Percentiles rank a stretch among this genome's conserved stretches.
Evolutionary conservation across 2,329 filamentous ascomycete species (phyloP).

Genomic region (Cytospora paraplurivora): DNA sequence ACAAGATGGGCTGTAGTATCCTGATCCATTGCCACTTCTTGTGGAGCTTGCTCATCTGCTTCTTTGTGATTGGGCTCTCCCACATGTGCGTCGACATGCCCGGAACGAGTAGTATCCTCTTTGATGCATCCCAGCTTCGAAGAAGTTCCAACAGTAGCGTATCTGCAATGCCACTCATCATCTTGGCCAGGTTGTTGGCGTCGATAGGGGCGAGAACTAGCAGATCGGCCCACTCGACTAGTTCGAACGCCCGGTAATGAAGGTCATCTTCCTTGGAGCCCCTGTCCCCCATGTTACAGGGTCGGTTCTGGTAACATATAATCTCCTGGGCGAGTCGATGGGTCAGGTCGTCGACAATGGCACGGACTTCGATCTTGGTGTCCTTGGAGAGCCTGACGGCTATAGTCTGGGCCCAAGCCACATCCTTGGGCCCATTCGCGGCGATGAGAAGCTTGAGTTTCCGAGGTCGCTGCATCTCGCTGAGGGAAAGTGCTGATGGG

Average conservation of each 20-base stretch:
- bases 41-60: conserved; percentile 81
- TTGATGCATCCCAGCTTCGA: conserved; percentile 83
- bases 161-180: conserved; percentile 82
- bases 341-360: conserved; percentile 67
- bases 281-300: conserved; percentile 36
- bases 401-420: conserved; percentile 66
- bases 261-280: conserved; percentile 51
- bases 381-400: conserved; percentile 69
- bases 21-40: conserved; percentile 86
- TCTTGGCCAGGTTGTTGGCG: conserved; percentile 80
- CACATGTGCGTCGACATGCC: conserved; percentile 89
- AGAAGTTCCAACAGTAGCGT: conserved; percentile 80
- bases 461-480: conserved; percentile 43
- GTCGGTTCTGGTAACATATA: conserved; percentile 59
- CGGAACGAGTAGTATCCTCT: conserved; percentile 81
- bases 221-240: conserved; percentile 87
- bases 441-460: conserved; percentile 64
- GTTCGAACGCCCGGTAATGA: conserved; percentile 59
- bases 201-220: conserved; percentile 83
- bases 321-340: conserved; percentile 65
- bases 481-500: conserved; percentile 37
- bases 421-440: conserved; percentile 65
- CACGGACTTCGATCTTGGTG: conserved; percentile 60
- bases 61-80: conserved; percentile 86
- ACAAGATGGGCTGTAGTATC: conserved; percentile 78